Evolutionary conservation across 148 eudicot genomes (phyloP), one percentile per base, ranked within the genome.

Genomic region (Rhododendron kiyosumense): DNA sequence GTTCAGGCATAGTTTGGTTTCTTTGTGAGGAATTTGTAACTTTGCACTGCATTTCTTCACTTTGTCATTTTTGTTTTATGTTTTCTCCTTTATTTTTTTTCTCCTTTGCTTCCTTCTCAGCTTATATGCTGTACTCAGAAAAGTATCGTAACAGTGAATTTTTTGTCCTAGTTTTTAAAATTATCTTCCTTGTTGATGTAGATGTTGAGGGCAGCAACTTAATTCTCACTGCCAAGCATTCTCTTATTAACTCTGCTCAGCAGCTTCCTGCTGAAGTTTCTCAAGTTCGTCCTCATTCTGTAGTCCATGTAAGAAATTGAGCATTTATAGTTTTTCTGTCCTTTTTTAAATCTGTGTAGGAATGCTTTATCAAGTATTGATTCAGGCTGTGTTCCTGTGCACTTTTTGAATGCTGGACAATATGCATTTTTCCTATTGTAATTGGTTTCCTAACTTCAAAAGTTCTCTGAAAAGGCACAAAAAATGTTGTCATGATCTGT

Each of bases 151-250:
- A 32, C 30, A 30, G 59, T 61, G 74, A 61, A 28, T 46, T 67
- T 54, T 36, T 5, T 26, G 48, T 46, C 36, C 18, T 28, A 73
- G 45, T 74, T 43, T 41, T 5, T 41, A 20, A 63, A 45, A 54
- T 57, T 51, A 30, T 45, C 26, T 41, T 79, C 71, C 48, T 84
- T 11, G 43, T 80, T 57, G 61, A 43, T 91, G 89, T 88, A 92
- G 99, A 97, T 92, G 80, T 88, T 43, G 99, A 97, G 83, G 94
- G 94, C 83, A 89, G 90, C 92, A 93, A 90, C 85, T 81, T 95
- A 61, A 87, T 93, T 81, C 98, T 97, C 43, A 90, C 91, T 87
- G 98, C 99, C 75, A 97, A 97, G 87, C 87, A 90, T 89, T 97
- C 99, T 54, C 95, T 97, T 71, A 85, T 95, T 85, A 92, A 91